Evolutionary conservation across 495 filamentous ascomycete species (phyloP).

Genomic region (Neurospora sp.): DNA sequence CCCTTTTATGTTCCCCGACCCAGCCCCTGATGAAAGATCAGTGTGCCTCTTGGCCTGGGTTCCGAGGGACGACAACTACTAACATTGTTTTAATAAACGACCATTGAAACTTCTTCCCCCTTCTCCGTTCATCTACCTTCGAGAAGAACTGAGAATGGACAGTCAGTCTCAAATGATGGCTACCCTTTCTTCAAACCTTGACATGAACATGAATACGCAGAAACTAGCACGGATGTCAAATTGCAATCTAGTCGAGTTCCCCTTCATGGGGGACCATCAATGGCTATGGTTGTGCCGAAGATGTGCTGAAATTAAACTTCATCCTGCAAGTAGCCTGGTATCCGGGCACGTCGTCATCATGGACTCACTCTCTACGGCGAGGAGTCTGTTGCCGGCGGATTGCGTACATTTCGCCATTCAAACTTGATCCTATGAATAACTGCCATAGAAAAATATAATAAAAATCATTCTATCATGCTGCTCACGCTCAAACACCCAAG

Average conservation of each 20-base stretch:
- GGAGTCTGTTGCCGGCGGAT: constrained; percentile 17
- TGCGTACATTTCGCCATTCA: constrained; percentile 17
- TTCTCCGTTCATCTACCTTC: background rate
- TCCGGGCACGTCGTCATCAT: constrained; percentile 23
- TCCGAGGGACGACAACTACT: constrained; percentile 1
- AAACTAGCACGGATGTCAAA: constrained; percentile 95
- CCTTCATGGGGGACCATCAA: constrained; percentile 32
- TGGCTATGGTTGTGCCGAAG: constrained; percentile 92
- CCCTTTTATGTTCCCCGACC: background rate
- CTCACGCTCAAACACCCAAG: background rate
- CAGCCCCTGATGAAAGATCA: background rate
- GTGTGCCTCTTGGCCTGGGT: background rate
- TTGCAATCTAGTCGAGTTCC: constrained; percentile 63
- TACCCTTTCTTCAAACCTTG: background rate
- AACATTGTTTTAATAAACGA: constrained; percentile 4
- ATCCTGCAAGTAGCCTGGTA: constrained; percentile 27
- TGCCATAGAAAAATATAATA: background rate
- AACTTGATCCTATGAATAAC: background rate
- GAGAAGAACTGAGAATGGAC: background rate
- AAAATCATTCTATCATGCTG: background rate
- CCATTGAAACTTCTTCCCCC: background rate
- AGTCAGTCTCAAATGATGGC: background rate
- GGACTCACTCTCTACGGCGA: constrained; percentile 1
- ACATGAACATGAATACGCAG: background rate
- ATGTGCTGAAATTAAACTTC: constrained; percentile 48